Percentiles rank a stretch among this genome's conserved stretches.
These are phyloP conservation scores for Solanum appendiculatum DNA, from an alignment of 257 asterid species.

Conservation along the genomic window DNA sequence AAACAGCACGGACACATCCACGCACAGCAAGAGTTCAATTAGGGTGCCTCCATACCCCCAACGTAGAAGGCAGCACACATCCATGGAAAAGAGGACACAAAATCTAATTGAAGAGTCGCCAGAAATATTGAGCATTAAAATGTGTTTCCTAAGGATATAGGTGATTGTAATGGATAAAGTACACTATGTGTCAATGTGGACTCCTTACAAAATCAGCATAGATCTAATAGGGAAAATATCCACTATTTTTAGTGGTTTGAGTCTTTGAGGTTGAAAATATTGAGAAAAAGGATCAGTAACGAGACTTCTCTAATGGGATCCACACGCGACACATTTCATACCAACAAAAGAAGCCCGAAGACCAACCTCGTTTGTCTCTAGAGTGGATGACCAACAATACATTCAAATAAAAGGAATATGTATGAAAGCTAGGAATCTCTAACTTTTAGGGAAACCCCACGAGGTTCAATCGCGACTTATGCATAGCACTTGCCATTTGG, in stretches of 20 bases:
- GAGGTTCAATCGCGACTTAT: not conserved
- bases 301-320: not conserved
- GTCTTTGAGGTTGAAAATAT: not conserved
- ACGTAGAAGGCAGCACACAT: not conserved
- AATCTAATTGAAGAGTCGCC: not conserved
- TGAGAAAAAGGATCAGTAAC: not conserved
- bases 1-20: not conserved
- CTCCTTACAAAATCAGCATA: not conserved
- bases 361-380: not conserved
- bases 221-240: not conserved
- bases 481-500: not conserved
- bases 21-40: not conserved
- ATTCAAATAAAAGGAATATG: not conserved
- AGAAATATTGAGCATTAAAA: not conserved
- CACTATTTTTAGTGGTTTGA: not conserved
- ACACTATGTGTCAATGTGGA: not conserved
- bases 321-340: not conserved
- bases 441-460: not conserved
- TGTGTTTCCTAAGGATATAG: not conserved
- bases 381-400: not conserved
- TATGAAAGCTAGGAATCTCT: not conserved
- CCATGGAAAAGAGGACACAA: not conserved
- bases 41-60: not conserved
- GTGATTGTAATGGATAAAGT: not conserved
- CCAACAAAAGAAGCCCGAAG: not conserved